Evolutionary conservation across 2,329 filamentous ascomycete species (phyloP).

Genomic region (Botrytis byssoidea): DNA sequence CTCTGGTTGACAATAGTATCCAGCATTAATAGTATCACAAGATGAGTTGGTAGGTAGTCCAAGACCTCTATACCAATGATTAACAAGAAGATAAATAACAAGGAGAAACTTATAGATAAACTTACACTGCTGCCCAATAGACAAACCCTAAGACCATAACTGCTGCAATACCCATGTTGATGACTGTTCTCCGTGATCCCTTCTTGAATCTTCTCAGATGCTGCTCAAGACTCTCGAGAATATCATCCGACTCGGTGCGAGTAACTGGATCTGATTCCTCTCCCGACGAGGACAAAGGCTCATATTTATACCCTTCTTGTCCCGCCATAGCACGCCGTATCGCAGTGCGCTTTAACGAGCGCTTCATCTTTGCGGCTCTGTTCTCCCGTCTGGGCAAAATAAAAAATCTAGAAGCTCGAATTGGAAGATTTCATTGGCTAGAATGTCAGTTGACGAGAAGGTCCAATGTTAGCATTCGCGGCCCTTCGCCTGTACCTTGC

Average conservation of each 20-base stretch:
- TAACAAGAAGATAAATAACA: constrained; percentile 3
- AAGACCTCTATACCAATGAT: constrained; percentile 25
- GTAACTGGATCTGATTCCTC: constrained; percentile 16
- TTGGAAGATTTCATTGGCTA: background rate
- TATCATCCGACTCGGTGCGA: constrained; percentile 20
- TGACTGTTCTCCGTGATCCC: constrained; percentile 25
- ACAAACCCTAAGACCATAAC: constrained; percentile 30
- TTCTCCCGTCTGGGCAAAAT: background rate
- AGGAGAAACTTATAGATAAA: background rate
- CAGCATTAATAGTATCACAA: constrained; percentile 36
- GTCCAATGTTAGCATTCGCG: background rate
- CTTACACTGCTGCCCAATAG: constrained; percentile 32
- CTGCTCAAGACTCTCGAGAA: constrained; percentile 24
- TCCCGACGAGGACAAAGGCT: constrained; percentile 22
- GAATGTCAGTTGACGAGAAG: background rate
- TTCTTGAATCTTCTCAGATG: constrained; percentile 28
- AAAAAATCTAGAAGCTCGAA: background rate
- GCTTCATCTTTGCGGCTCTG: constrained; percentile 23
- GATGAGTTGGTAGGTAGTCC: constrained; percentile 23
- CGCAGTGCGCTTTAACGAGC: constrained; percentile 20
- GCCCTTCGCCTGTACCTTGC: background rate
- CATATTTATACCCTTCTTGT: constrained; percentile 29
- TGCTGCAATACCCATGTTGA: constrained; percentile 25
- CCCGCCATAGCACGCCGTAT: background rate
- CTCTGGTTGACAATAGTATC: constrained; percentile 37